Conservation (phyloP, 768 basidiomycete species). For the Stropharia rugosoannulata region DNA sequence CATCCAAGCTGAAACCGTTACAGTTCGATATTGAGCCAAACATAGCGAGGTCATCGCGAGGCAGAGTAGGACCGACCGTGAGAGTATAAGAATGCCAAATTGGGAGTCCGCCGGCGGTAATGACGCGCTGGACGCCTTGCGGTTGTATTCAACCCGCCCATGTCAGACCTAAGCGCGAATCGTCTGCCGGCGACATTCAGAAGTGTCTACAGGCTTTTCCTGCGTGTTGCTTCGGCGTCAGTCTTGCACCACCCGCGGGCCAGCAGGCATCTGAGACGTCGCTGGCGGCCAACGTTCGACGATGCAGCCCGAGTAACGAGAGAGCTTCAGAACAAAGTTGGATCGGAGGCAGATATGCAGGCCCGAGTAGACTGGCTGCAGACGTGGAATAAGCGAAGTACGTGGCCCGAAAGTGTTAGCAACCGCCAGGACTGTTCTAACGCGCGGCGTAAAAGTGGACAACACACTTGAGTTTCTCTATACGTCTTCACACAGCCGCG, state of each 20-base stretch:
- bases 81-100: not conserved
- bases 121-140: not conserved
- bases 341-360: constrained; percentile 24
- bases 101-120: not conserved
- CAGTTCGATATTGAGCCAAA: no score
- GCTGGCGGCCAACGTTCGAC: constrained; percentile 58
- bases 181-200: constrained; percentile 41
- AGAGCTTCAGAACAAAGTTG: constrained; percentile 33
- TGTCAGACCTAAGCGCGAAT: not conserved
- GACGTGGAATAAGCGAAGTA: constrained; percentile 59
- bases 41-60: no score
- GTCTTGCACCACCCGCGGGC: constrained; percentile 52
- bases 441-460: constrained; percentile 48
- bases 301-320: constrained; percentile 42
- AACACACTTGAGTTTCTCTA: constrained; percentile 61
- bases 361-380: constrained; percentile 41
- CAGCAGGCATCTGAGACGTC: constrained; percentile 40
- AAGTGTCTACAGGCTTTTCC: constrained; percentile 59
- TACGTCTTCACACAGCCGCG: constrained; percentile 61
- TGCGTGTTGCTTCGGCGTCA: constrained; percentile 55
- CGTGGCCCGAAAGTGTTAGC: constrained; percentile 16
- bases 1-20: no score
- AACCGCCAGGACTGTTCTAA: not conserved
- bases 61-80: not conserved
- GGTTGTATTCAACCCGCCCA: not conserved